Conservation (phyloP, 2,329 filamentous ascomycete species). For the Alternaria tenuissima region DNA sequence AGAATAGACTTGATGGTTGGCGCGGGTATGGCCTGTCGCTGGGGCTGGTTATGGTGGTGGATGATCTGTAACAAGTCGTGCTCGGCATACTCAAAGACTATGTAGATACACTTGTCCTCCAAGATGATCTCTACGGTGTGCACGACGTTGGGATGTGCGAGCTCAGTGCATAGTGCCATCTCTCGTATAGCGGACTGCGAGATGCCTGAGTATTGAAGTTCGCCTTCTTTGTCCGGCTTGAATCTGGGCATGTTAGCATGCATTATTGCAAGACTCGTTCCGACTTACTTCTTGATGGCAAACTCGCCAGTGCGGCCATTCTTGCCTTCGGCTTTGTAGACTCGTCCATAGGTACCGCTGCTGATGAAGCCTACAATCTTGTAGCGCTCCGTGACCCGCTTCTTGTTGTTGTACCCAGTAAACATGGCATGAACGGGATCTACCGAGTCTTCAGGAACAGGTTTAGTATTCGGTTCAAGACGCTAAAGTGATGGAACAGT, state of each 20-base stretch:
- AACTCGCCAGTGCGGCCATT: conserved; percentile 81
- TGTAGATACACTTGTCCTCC: conserved; percentile 98
- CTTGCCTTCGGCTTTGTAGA: conserved; percentile 90
- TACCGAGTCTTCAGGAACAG: conserved; percentile 28
- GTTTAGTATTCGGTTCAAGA: conserved; percentile 10
- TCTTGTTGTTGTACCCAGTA: conserved; percentile 71
- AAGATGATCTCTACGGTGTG: conserved; percentile 93
- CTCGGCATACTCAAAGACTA: conserved; percentile 99
- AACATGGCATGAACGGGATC: conserved; percentile 51
- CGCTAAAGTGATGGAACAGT: not conserved
- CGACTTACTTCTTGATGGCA: conserved; percentile 89
- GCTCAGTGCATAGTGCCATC: conserved; percentile 95
- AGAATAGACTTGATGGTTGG: conserved; percentile 91
- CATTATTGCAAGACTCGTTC: conserved; percentile 1
- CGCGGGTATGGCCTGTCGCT: conserved; percentile 86
- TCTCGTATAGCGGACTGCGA: conserved; percentile 97
- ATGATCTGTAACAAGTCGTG: conserved; percentile 98
- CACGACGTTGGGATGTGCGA: conserved; percentile 88
- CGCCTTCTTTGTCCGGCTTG: conserved; percentile 98
- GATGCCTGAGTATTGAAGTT: conserved; percentile 96
- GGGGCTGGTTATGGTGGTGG: conserved; percentile 92
- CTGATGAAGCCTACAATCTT: conserved; percentile 98
- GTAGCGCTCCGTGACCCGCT: conserved; percentile 90
- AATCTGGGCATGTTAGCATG: conserved; percentile 60
- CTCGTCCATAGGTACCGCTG: conserved; percentile 95